These are phyloP conservation scores for Penicillium roqueforti DNA, from an alignment of 495 filamentous ascomycete species.

Conservation along the genomic window DNA sequence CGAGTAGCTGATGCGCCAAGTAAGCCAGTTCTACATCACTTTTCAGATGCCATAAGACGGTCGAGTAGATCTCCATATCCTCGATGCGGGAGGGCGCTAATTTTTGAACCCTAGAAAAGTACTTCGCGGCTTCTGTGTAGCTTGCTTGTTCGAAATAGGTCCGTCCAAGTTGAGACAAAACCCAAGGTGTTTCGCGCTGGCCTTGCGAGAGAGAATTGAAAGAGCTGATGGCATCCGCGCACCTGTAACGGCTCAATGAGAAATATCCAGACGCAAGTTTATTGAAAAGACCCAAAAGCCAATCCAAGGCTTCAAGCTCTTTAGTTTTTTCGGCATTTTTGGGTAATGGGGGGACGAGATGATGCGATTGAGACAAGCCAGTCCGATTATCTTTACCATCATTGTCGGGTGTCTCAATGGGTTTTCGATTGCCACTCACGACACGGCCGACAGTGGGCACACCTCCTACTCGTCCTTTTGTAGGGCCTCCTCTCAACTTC, in stretches of 20 bases:
- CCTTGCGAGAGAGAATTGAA: slow-evolving; percentile 63
- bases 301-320: slow-evolving; percentile 70
- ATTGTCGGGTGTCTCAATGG: slow-evolving; percentile 61
- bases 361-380: slow-evolving; percentile 22
- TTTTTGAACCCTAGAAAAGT: slow-evolving; percentile 69
- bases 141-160: slow-evolving; percentile 83
- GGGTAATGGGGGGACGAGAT: slow-evolving; percentile 25
- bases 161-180: slow-evolving; percentile 81
- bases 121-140: slow-evolving; percentile 80
- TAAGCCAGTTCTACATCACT: slow-evolving; percentile 87
- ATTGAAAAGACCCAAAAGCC: slow-evolving; percentile 77
- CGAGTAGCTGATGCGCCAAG: slow-evolving; percentile 83
- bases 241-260: slow-evolving; percentile 70
- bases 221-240: slow-evolving; percentile 65
- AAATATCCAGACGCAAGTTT: slow-evolving; percentile 79
- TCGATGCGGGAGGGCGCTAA: slow-evolving; percentile 74
- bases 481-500: slow-evolving; percentile 65
- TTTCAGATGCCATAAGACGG: slow-evolving; percentile 93
- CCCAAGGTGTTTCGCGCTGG: slow-evolving; percentile 94
- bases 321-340: slow-evolving; percentile 46
- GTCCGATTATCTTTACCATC: slow-evolving; percentile 54
- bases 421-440: slow-evolving; percentile 74
- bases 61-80: slow-evolving; percentile 97
- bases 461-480: slow-evolving; percentile 51
- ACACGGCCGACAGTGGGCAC: slow-evolving; percentile 70